phyloP scores from a whole-genome alignment of 768 basidiomycete species.

The Kwoniella bestiolae region DNA sequence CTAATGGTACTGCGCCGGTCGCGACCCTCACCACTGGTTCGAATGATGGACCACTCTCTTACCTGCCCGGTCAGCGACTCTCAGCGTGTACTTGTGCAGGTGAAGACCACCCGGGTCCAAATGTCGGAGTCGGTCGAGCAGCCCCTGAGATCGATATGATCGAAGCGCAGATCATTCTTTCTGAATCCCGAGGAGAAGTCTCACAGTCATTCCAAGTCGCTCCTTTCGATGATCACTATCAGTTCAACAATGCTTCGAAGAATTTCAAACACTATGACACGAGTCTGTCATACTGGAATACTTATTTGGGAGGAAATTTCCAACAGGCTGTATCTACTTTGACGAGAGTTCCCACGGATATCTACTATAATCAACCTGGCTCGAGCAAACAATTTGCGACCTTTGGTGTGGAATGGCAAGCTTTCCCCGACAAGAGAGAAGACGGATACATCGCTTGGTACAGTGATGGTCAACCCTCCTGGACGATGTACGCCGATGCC shows the following conservation, averaged over 20 bases:
- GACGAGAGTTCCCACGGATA: constrained; percentile 57
- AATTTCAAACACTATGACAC: constrained; percentile 43
- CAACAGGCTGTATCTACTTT: constrained; percentile 66
- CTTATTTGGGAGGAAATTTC: constrained; percentile 57
- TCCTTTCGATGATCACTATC: constrained; percentile 63
- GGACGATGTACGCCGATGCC: constrained; percentile 67
- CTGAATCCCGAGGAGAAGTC: constrained; percentile 61
- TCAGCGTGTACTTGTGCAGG: constrained; percentile 85
- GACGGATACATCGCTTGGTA: constrained; percentile 57
- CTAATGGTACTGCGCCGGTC: constrained; percentile 43
- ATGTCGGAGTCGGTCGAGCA: constrained; percentile 66
- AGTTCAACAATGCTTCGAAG: constrained; percentile 56
- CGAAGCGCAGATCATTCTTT: constrained; percentile 78
- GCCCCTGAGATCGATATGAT: constrained; percentile 93
- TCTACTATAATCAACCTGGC: constrained; percentile 39
- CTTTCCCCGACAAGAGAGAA: constrained; percentile 40
- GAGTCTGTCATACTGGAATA: constrained; percentile 58
- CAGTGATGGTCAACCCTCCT: constrained; percentile 45
- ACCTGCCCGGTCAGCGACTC: constrained; percentile 55
- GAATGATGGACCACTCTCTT: constrained; percentile 52
- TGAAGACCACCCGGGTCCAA: constrained; percentile 87
- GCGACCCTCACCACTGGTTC: constrained; percentile 51
- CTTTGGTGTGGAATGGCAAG: constrained; percentile 62
- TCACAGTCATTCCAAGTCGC: constrained; percentile 80
- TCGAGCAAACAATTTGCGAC: constrained; percentile 37